These are phyloP conservation scores for Cladophialophora exuberans DNA, from an alignment of 2,329 filamentous ascomycete genomes.

Conservation along the genomic window DNA sequence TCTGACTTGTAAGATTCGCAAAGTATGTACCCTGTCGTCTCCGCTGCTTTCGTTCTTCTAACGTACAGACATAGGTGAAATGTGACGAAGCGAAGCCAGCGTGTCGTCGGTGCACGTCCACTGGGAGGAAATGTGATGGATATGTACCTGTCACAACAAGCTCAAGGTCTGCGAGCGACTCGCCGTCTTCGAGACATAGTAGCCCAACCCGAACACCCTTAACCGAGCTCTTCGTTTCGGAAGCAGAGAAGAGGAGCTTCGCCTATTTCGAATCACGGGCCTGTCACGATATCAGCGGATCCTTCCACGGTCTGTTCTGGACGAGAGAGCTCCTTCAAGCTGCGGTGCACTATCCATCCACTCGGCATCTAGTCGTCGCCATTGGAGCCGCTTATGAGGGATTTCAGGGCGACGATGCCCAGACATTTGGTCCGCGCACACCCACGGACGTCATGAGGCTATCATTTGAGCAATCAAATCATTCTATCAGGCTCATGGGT, in stretches of 20 bases:
- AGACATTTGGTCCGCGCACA: not conserved
- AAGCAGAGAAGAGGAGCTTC: conserved; percentile 43
- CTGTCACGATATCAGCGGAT: conserved; percentile 47
- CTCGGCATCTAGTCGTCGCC: conserved; percentile 55
- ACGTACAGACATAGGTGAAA: conserved; percentile 47
- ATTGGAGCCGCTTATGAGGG: conserved; percentile 54
- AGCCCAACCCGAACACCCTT: not conserved
- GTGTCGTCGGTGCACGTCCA: conserved; percentile 58
- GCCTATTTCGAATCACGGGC: conserved; percentile 48
- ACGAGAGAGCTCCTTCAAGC: conserved; percentile 51
- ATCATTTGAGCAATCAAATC: conserved; percentile 53
- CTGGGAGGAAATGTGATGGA: conserved; percentile 61
- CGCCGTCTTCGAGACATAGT: not conserved
- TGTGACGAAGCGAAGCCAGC: conserved; percentile 60
- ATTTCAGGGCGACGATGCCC: conserved; percentile 19
- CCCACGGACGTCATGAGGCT: conserved; percentile 36
- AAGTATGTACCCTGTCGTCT: conserved; percentile 42
- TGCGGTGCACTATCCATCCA: conserved; percentile 49
- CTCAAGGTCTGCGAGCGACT: not conserved
- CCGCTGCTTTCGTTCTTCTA: not conserved
- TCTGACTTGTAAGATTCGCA: conserved; percentile 54
- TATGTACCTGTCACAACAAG: conserved; percentile 43
- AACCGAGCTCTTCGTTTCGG: conserved; percentile 34
- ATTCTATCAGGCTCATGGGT: conserved; percentile 48
- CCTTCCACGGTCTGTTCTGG: conserved; percentile 52